Evolutionary conservation across 164 flowering plant species (phyloP).

Genomic region (Vitis rupestris): DNA sequence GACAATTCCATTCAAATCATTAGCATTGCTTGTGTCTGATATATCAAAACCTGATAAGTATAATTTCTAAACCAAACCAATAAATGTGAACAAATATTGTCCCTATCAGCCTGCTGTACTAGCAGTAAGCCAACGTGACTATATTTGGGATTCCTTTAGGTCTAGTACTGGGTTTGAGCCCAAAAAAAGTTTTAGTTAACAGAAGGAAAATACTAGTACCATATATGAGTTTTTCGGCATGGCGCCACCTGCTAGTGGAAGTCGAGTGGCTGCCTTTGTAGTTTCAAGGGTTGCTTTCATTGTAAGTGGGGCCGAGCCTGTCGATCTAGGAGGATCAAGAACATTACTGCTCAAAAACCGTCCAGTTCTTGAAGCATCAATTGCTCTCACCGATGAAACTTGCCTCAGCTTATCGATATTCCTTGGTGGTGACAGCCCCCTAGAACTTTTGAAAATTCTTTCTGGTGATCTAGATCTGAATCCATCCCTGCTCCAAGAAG

Average conservation of each 20-base stretch:
- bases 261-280: conserved; percentile 11
- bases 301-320: conserved; percentile 10
- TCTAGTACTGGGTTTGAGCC: not conserved
- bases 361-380: conserved; percentile 21
- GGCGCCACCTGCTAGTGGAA: conserved; percentile 14
- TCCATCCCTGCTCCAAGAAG: conserved; percentile 13
- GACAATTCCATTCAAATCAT: too few species aligned
- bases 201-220: conserved; percentile 13
- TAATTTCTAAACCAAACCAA: not conserved
- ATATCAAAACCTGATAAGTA: too few species aligned
- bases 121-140: not conserved
- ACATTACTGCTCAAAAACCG: conserved; percentile 9
- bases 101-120: not conserved
- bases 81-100: not conserved
- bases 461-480: conserved; percentile 28
- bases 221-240: conserved; percentile 11
- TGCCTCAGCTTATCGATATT: conserved; percentile 12
- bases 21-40: too few species aligned
- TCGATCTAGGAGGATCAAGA: conserved; percentile 14
- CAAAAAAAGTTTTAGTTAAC: not conserved
- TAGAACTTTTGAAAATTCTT: conserved; percentile 10
- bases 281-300: conserved; percentile 16
- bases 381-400: conserved; percentile 18
- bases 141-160: too few species aligned
- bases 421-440: conserved; percentile 25